Base-by-base conservation (phyloP, 345 rosid species). In the Lepidium sativum region DNA sequence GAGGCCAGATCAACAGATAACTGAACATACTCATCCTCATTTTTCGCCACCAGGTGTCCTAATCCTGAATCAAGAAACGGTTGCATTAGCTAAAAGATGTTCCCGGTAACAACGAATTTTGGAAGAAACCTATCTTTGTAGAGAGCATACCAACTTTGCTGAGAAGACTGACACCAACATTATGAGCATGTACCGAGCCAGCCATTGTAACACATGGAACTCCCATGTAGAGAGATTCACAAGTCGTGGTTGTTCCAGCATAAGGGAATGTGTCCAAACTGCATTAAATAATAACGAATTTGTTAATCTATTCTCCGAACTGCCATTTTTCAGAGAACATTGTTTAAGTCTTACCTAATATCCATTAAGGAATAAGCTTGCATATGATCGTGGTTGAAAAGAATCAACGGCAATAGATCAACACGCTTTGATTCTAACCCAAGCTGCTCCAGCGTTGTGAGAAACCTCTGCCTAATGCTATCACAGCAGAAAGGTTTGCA, bases 251-350 rank as follows among this genome's bases (percentile, higher is more conserved):
- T 1, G 99, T 95, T 76, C 99, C 99, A 66, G 99, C 99, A 81
- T 94, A 94, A 10, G 97, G 99, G 65, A 95, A 95, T 63, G 99
- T 88, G 77, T 95, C 99, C 97, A 95, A 83, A 73, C 99, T 95
- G 69, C 78, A 70, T 10, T 37, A 54, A 55, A 63, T 37, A 25
- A 45, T 5, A 59, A 32, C 21, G n/a, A 61, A 49, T 39, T 58
- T 32, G 20, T n/a, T 21, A 42, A 44, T 54, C 51, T 51, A 37
- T 37, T 31, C 21, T 34, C 57, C 31, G 7, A 4, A 33, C 9
- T 0, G 18, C 6, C 8, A 9, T 45, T 59, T n/a, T 39, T 11
- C 12, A 55, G 59, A 47, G 29, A 21, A 43, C 25, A 11, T 31
- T 37, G 38, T 38, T 67, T 23, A 15, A 53, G 8, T 23, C 50